phyloP scores from a whole-genome alignment of 805 yeast genomes.

The Nakazawaea peltata region DNA sequence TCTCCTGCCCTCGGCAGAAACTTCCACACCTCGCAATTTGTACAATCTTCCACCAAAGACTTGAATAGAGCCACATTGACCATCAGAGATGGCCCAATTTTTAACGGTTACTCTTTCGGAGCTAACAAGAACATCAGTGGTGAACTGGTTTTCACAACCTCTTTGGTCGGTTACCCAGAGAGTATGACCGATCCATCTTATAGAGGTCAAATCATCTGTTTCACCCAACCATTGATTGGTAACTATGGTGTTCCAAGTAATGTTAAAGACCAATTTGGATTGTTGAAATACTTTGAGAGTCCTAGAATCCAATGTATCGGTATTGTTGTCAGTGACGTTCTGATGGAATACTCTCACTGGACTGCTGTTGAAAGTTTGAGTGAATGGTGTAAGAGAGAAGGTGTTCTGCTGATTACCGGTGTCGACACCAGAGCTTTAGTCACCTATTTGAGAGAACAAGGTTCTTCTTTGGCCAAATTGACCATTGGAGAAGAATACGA shows the following conservation, averaged over 20 bases:
- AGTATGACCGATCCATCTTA: slow-evolving; percentile 99
- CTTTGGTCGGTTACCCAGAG: slow-evolving; percentile 97
- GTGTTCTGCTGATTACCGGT: slow-evolving; percentile 93
- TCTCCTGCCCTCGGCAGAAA: slow-evolving; percentile 11
- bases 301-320: slow-evolving; percentile 92
- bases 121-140: slow-evolving; percentile 90
- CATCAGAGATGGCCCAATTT: slow-evolving; percentile 87
- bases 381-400: slow-evolving; percentile 95
- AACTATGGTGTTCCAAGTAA: slow-evolving; percentile 97
- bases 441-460: slow-evolving; percentile 88
- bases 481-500: slow-evolving; percentile 87
- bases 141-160: slow-evolving; percentile 97
- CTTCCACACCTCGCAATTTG: slow-evolving; percentile 17
- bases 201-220: slow-evolving; percentile 91
- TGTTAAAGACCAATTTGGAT: slow-evolving; percentile 73
- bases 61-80: slow-evolving; percentile 84
- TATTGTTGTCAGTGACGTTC: slow-evolving; percentile 92
- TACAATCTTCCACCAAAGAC: slow-evolving; percentile 20
- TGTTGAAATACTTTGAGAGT: slow-evolving; percentile 86
- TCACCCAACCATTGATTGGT: slow-evolving; percentile 96
- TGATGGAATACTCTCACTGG: slow-evolving; percentile 97
- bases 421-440: slow-evolving; percentile 96
- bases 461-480: slow-evolving; percentile 87
- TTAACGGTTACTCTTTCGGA: slow-evolving; percentile 92
- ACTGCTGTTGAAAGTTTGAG: slow-evolving; percentile 95